Evolutionary conservation across 1,139 yeast genomes (phyloP).

Genomic region (Yamadazyma friedrichii): DNA sequence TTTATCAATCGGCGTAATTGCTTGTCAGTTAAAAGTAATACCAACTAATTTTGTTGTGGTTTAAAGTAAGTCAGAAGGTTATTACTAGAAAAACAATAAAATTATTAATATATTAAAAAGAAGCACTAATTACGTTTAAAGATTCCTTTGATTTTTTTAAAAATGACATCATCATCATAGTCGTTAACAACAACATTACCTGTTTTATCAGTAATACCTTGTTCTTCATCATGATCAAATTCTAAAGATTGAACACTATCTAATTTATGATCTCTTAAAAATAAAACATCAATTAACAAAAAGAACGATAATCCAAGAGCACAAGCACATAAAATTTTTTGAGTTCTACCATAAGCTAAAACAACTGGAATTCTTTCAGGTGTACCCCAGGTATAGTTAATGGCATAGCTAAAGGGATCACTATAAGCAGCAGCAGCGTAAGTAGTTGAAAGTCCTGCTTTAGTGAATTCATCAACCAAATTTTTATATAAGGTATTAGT

Average conservation of each 20-base stretch:
- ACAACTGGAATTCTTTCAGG: conserved; percentile 58
- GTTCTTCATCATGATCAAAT: conserved; percentile 21
- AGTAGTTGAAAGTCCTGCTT: conserved; percentile 13
- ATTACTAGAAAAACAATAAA: no score
- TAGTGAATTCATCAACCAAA: conserved; percentile 15
- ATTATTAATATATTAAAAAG: background rate
- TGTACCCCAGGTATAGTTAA: conserved; percentile 55
- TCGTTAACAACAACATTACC: conserved; percentile 42
- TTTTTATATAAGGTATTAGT: conserved; percentile 28
- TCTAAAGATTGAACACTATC: conserved; percentile 38
- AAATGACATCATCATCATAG: conserved; percentile 32
- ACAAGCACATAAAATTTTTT: conserved; percentile 53
- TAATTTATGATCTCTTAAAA: conserved; percentile 55
- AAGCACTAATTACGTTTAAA: background rate
- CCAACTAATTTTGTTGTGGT: no score
- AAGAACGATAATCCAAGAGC: conserved; percentile 59
- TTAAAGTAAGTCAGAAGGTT: no score
- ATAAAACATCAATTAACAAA: conserved; percentile 46
- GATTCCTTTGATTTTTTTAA: conserved; percentile 10
- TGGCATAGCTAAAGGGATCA: conserved; percentile 49
- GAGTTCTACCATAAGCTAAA: conserved; percentile 58
- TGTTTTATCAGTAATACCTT: conserved; percentile 25
- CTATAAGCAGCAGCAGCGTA: conserved; percentile 52
- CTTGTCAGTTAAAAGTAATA: no score
- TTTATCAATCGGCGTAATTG: no score